Base-by-base conservation (phyloP, 2,329 filamentous ascomycete genomes). In the Neonectria coccinea region DNA sequence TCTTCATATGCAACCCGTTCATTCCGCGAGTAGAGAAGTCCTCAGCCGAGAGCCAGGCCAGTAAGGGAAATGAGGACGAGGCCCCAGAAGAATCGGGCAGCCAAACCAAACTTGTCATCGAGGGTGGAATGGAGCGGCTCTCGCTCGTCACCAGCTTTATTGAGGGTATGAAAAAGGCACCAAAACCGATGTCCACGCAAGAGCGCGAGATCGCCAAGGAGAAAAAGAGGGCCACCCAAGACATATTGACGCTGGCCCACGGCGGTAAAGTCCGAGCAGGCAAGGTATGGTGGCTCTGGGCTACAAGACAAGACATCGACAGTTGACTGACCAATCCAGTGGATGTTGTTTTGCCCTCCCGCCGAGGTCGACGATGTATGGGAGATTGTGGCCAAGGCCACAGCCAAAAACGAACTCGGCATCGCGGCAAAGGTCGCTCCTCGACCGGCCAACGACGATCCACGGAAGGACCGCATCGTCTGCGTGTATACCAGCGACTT, bases 401-500 rank as follows among this genome's bases (percentile, higher is more conserved):
- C 92, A 0, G 86, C 87, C 12, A 85, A 87, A 31, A 89, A 91
- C 64, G 85, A 91, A 67, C 84, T 97, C 2, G 93, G 93, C 0
- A 85, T 88, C 42, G 85, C 82, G 1, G 91, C 92, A 10, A 97
- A 96, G 78, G 90, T 94, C 12, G 77, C 89, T 1, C 88, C 91
- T 1, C 80, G 82, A 51, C 76, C 85, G 10, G 80, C 79, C 6
- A 77, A 77, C 1, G 78, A 80, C n/a, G 74, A 79, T 51, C 63
- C 66, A 6, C 73, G 79, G 25, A 82, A 78, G 47, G 78, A 80
- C 20, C 84, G 88, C 20, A 78, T 96, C 45, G 88, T 97, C 27
- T 94, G 91, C 69, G 82, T 97, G 8, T 97, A 97, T 77, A 97
- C 92, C 5, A 81, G 82, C 45, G 88, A 97, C 76, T 96, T 94